Evolutionary conservation across 208 protist genomes (phyloP).

Genomic region (Acanthamoeba healyi): DNA sequence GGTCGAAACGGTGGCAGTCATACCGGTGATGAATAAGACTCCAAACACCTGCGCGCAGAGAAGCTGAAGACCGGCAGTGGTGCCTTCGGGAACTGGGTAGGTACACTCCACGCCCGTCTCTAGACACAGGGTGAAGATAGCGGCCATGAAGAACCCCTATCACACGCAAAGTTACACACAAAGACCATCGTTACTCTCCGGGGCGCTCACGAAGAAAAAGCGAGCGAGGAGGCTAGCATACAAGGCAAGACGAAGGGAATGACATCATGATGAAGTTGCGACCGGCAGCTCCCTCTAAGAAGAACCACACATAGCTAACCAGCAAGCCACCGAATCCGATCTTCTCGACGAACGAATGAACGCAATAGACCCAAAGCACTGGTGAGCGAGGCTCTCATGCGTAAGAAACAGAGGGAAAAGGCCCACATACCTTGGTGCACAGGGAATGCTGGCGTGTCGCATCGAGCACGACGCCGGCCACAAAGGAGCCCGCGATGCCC

Average conservation of each 20-base stretch:
- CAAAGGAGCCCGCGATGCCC: constrained; percentile 23
- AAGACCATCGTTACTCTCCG: too few relatives aligned
- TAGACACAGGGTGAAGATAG: constrained; percentile 21
- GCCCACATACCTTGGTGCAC: not conserved
- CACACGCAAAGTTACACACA: too few relatives aligned
- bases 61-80: constrained; percentile 4
- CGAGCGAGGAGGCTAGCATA: too few relatives aligned
- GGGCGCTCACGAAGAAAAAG: too few relatives aligned
- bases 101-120: constrained; percentile 14
- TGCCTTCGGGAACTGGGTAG: constrained; percentile 15
- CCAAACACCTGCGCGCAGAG: constrained; percentile 31
- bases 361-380: too few relatives aligned
- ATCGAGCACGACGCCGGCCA: constrained; percentile 25
- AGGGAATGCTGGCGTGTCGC: not conserved
- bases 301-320: constrained; percentile 4
- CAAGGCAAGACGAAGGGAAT: constrained; percentile 6
- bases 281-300: constrained; percentile 16
- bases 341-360: too few relatives aligned
- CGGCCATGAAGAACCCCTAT: constrained; percentile 38
- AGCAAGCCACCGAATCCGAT: constrained; percentile 13
- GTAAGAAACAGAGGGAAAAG: too few relatives aligned
- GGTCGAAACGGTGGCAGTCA: not conserved
- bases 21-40: constrained; percentile 32
- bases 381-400: too few relatives aligned
- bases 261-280: constrained; percentile 62